phyloP scores from a whole-genome alignment of 352 stramenopile species.

The Pythium graminicola region DNA sequence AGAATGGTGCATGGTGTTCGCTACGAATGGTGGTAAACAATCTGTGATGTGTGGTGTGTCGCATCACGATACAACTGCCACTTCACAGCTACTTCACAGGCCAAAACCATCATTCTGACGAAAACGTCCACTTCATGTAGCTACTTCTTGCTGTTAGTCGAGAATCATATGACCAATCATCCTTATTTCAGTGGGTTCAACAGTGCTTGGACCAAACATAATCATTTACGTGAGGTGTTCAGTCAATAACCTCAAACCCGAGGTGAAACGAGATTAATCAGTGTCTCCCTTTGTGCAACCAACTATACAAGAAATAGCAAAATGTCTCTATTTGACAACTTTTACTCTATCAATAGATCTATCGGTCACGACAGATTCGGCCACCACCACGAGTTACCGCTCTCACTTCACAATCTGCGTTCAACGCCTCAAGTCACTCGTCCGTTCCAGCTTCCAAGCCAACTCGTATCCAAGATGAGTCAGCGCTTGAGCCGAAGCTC shows the following conservation, averaged over 20 bases:
- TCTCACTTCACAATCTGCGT: slow-evolving; percentile 4
- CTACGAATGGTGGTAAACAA: not conserved
- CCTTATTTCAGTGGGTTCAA: slow-evolving; percentile 6
- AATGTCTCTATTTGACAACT: not conserved
- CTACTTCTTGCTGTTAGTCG: slow-evolving; percentile 17
- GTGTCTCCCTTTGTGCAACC: slow-evolving; percentile 1
- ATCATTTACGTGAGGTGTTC: not conserved
- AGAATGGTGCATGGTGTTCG: no score
- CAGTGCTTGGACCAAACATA: not conserved
- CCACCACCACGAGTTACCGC: not conserved
- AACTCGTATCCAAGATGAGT: slow-evolving; percentile 1
- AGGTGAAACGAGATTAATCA: slow-evolving; percentile 9
- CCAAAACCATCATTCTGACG: slow-evolving; percentile 4
- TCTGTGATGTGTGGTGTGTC: not conserved
- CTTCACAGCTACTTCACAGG: slow-evolving; percentile 4
- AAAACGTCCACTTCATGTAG: slow-evolving; percentile 19
- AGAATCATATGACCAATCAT: not conserved
- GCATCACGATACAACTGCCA: not conserved
- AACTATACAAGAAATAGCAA: not conserved
- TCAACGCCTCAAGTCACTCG: slow-evolving; percentile 1
- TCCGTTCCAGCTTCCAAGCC: not conserved
- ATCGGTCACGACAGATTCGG: no score
- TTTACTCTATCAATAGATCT: not conserved
- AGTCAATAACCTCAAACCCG: slow-evolving; percentile 3
- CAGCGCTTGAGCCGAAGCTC: slow-evolving; percentile 14